Evolutionary conservation across 371 early-diverging fungal species (phyloP).

Genomic region (Mortierella sp.): DNA sequence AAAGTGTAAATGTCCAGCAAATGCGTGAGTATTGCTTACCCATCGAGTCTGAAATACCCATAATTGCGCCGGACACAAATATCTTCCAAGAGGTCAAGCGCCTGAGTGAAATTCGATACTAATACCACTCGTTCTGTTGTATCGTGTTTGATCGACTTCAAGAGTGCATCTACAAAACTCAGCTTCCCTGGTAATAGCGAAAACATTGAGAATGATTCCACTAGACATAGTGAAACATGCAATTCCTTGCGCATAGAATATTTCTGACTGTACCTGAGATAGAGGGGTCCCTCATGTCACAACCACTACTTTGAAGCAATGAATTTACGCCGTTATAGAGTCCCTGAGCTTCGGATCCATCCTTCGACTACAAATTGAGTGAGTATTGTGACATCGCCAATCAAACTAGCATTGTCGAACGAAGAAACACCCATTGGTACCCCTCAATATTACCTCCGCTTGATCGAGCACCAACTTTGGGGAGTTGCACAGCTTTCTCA

Average conservation of each 20-base stretch:
- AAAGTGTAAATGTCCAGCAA: background rate
- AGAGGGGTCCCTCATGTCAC: background rate
- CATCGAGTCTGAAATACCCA: constrained; percentile 70
- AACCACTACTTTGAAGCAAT: background rate
- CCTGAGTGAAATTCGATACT: constrained; percentile 75
- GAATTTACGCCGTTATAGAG: constrained; percentile 27
- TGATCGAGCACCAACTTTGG: constrained; percentile 51
- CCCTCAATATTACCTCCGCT: constrained; percentile 18
- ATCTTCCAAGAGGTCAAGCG: constrained; percentile 72
- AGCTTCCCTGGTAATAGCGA: constrained; percentile 59
- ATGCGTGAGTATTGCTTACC: constrained; percentile 36
- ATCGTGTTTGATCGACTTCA: constrained; percentile 49
- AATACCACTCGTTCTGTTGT: constrained; percentile 75
- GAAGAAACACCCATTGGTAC: background rate
- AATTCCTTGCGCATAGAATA: background rate
- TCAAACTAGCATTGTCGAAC: background rate
- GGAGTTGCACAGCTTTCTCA: constrained; percentile 65
- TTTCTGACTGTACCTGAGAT: constrained; percentile 20
- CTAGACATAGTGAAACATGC: too few species aligned
- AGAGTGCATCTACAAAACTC: constrained; percentile 51
- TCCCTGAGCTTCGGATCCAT: constrained; percentile 14
- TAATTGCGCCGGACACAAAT: constrained; percentile 56
- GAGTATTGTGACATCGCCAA: background rate
- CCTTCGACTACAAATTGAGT: constrained; percentile 12
- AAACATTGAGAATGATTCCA: background rate